These are phyloP conservation scores for Boletus tomentosulus DNA, from an alignment of 768 basidiomycete species.

Conservation along the genomic window DNA sequence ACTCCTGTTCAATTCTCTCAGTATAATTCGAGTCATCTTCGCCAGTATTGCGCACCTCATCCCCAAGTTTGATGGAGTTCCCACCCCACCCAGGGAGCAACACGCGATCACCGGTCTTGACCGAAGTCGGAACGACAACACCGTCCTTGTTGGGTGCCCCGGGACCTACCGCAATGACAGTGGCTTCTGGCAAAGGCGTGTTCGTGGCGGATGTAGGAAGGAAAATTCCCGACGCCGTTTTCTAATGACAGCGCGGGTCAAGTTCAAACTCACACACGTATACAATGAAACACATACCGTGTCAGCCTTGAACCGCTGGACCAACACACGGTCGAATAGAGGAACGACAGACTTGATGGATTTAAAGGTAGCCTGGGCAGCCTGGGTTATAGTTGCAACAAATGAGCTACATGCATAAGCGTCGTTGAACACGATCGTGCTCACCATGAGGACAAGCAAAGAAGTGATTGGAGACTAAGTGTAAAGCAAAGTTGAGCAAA, in stretches of 20 bases:
- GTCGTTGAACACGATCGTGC: not conserved
- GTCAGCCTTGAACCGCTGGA: constrained; percentile 96
- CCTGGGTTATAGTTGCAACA: constrained; percentile 36
- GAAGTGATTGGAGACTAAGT: constrained; percentile 3
- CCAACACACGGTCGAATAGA: constrained; percentile 92
- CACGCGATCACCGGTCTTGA: constrained; percentile 89
- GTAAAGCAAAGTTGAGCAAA: constrained; percentile 21
- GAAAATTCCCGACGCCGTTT: constrained; percentile 97
- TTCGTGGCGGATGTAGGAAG: constrained; percentile 86
- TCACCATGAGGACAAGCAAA: constrained; percentile 25
- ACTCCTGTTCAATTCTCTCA: constrained; percentile 59
- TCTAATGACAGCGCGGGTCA: constrained; percentile 44
- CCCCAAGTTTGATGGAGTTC: constrained; percentile 91
- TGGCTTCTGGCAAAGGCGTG: constrained; percentile 91
- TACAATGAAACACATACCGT: constrained; percentile 55
- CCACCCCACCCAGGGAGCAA: constrained; percentile 97
- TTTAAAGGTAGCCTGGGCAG: constrained; percentile 91
- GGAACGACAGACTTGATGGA: constrained; percentile 88
- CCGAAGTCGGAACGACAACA: constrained; percentile 62
- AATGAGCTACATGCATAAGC: constrained; percentile 1
- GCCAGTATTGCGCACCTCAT: constrained; percentile 63
- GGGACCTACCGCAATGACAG: constrained; percentile 92
- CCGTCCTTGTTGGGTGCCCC: constrained; percentile 92
- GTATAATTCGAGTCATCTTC: not conserved
- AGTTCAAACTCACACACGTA: not conserved